phyloP scores from a whole-genome alignment of 2,329 filamentous ascomycete genomes.

The Nemania diffusa region DNA sequence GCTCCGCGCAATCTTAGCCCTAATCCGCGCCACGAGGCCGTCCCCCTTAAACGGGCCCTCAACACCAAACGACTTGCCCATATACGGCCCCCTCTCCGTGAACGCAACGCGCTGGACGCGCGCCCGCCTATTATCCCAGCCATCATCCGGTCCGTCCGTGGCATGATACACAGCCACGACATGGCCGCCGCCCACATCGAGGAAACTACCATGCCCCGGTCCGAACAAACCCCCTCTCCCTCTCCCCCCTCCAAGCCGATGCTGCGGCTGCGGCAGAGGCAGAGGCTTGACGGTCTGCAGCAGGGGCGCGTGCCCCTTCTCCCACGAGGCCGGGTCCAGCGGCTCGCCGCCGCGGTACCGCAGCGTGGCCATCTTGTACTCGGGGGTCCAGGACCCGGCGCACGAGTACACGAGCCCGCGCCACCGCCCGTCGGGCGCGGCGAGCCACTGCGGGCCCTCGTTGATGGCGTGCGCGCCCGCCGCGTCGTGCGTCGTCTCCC shows the following conservation, averaged over 20 bases:
- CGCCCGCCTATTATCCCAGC: slow-evolving; percentile 47
- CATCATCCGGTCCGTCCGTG: slow-evolving; percentile 45
- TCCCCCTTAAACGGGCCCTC: slow-evolving; percentile 3
- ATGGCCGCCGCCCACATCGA: slow-evolving; percentile 39
- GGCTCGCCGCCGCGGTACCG: slow-evolving; percentile 47
- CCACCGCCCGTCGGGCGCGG: slow-evolving; percentile 46
- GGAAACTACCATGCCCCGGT: slow-evolving; percentile 48
- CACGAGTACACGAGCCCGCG: slow-evolving; percentile 47
- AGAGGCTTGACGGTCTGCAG: slow-evolving; percentile 38
- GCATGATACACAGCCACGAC: slow-evolving; percentile 49
- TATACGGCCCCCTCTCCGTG: slow-evolving; percentile 46
- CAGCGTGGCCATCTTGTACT: slow-evolving; percentile 50
- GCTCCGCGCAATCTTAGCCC: slow-evolving; percentile 23
- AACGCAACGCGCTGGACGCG: slow-evolving; percentile 47
- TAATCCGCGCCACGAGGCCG: slow-evolving; percentile 34
- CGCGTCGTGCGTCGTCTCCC: slow-evolving; percentile 47
- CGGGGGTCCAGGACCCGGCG: slow-evolving; percentile 49
- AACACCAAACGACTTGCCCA: slow-evolving; percentile 42
- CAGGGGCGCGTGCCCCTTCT: slow-evolving; percentile 45
- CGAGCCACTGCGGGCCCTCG: slow-evolving; percentile 50
- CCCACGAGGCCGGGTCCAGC: slow-evolving; percentile 44
- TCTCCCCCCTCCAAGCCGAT: not conserved
- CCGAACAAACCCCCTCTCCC: slow-evolving; percentile 40
- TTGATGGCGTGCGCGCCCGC: slow-evolving; percentile 49
- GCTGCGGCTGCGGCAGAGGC: too few species aligned